Percentiles rank a stretch among this genome's conserved stretches.
phyloP scores from a whole-genome alignment of 371 early-diverging fungal genomes.

The Actinomucor elegans region DNA sequence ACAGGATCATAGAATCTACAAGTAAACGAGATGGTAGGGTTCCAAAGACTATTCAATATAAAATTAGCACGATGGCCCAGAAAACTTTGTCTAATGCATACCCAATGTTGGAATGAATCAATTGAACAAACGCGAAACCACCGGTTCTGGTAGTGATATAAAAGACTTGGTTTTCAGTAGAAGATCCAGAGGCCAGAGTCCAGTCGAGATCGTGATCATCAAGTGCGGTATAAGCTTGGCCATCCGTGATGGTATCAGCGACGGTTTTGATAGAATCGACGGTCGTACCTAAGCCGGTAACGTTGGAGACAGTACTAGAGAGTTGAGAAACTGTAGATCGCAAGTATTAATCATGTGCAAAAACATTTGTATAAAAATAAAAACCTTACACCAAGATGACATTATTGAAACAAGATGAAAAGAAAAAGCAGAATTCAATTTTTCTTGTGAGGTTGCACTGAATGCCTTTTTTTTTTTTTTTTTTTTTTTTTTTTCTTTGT shows the following conservation, averaged over 20 bases:
- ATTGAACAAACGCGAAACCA: constrained; percentile 75
- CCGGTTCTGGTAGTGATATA: constrained; percentile 78
- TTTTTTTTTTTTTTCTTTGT: no score
- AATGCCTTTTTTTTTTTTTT: no score
- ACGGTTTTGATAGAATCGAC: constrained; percentile 47
- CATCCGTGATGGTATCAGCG: constrained; percentile 57
- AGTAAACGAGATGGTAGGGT: constrained; percentile 75
- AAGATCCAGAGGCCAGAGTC: constrained; percentile 70
- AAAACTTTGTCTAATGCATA: constrained; percentile 24
- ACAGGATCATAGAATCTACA: constrained; percentile 72
- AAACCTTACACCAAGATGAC: constrained; percentile 29
- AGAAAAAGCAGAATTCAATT: no score
- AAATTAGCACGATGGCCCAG: neutral
- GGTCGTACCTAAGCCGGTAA: constrained; percentile 35
- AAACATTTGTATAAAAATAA: neutral
- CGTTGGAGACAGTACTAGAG: constrained; percentile 49
- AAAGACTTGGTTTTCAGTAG: constrained; percentile 90
- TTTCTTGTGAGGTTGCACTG: no score
- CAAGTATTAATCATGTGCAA: neutral
- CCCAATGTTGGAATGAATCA: constrained; percentile 87
- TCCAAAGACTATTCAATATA: constrained; percentile 36
- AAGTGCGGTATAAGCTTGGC: constrained; percentile 58
- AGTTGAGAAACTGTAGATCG: constrained; percentile 41
- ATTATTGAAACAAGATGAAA: no score
- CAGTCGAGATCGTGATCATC: constrained; percentile 71